phyloP scores from a whole-genome alignment of 768 basidiomycete genomes.

The Naganishia antarctica region DNA sequence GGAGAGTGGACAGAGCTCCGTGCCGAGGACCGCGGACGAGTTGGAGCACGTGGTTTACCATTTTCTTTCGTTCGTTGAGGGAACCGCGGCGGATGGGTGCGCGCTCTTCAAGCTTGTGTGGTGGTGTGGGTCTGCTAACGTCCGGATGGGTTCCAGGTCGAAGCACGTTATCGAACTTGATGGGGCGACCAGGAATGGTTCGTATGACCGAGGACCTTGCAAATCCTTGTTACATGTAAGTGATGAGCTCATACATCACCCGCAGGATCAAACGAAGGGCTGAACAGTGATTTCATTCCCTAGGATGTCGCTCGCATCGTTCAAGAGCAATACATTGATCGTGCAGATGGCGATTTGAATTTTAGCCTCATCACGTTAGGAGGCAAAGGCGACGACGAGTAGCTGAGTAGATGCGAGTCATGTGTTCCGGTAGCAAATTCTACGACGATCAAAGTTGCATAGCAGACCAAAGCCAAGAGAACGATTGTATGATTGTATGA shows the following conservation, averaged over 20 bases:
- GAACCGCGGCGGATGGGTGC: conserved; percentile 52
- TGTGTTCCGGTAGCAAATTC: no score
- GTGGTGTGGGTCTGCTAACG: neutral
- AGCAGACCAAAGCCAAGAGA: no score
- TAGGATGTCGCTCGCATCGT: conserved; percentile 67
- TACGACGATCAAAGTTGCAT: no score
- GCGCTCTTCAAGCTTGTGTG: no score
- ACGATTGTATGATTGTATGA: no score
- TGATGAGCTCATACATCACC: neutral
- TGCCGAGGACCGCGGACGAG: conserved; percentile 54
- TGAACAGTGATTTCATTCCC: no score
- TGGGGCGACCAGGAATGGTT: conserved; percentile 58
- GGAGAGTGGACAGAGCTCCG: conserved; percentile 61
- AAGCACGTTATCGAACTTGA: conserved; percentile 74
- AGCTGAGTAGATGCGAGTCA: neutral
- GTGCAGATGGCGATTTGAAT: conserved; percentile 55
- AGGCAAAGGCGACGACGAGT: conserved; percentile 38
- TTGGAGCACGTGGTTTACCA: conserved; percentile 67
- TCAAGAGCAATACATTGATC: conserved; percentile 58
- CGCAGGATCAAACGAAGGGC: neutral
- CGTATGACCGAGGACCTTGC: conserved; percentile 59
- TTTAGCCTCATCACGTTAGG: conserved; percentile 69
- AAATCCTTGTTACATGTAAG: conserved; percentile 40
- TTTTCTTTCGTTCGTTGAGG: conserved; percentile 79
- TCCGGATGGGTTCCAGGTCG: conserved; percentile 26